Evolutionary conservation across 2,329 filamentous ascomycete genomes (phyloP).

Genomic region (Colletotrichum lini): DNA sequence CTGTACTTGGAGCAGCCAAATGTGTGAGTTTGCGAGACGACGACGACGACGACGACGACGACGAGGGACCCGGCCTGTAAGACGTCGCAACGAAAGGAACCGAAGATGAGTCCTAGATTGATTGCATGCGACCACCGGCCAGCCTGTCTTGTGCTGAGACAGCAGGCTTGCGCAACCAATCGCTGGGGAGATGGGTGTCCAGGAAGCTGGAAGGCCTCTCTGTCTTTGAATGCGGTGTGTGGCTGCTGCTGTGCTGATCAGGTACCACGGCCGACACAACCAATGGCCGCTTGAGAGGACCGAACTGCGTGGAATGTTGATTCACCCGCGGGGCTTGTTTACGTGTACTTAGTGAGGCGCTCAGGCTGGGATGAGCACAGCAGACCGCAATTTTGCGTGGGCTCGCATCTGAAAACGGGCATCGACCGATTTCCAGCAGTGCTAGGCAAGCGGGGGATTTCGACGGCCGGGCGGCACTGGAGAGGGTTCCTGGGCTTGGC

Average conservation of each 20-base stretch:
- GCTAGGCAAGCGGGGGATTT: slow-evolving; percentile 1
- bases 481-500: slow-evolving; percentile 27
- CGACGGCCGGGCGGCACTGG: slow-evolving; percentile 29
- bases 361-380: neutral
- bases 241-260: slow-evolving; percentile 33
- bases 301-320: slow-evolving; percentile 19
- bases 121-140: slow-evolving; percentile 26
- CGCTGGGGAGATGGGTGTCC: slow-evolving; percentile 6
- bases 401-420: slow-evolving; percentile 4
- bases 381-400: neutral
- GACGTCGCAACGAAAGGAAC: slow-evolving; percentile 25
- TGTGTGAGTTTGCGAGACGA: slow-evolving; percentile 4
- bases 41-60: neutral
- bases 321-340: slow-evolving; percentile 14
- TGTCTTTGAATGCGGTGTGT: slow-evolving; percentile 37
- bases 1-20: slow-evolving; percentile 16
- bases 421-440: slow-evolving; percentile 9
- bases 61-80: slow-evolving; percentile 15
- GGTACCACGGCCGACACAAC: slow-evolving; percentile 25
- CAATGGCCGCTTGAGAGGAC: slow-evolving; percentile 18
- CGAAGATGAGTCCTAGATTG: slow-evolving; percentile 23
- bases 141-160: slow-evolving; percentile 39
- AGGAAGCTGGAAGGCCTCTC: slow-evolving; percentile 26
- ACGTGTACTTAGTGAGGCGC: slow-evolving; percentile 10
- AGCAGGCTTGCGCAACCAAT: slow-evolving; percentile 33